Base-by-base conservation (phyloP, 768 basidiomycete species). In the Boletellus ananas region DNA sequence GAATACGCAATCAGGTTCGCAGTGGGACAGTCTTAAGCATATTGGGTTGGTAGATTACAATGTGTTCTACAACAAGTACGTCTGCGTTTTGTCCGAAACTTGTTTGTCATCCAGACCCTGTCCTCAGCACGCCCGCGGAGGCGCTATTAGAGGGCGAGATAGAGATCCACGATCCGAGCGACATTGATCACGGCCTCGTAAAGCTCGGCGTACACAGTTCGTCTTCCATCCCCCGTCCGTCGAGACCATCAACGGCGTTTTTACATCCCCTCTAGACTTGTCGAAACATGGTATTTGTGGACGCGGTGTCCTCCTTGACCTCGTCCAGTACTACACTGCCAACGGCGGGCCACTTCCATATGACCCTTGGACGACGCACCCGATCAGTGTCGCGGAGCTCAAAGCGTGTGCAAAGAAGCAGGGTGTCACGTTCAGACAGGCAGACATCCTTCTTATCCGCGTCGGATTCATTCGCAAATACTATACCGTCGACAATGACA, bases 1-100 rank as follows among this genome's bases (percentile, higher is more conserved):
- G 84, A 85, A 87, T 55, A 83, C 84, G 0, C 85, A 86, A 67
- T 83, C 83, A 0, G 82, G 84, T 9, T 75, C 81, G 4, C 84
- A 87, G 56, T 85, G 84, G 84, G 84, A 86, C 56, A 83, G 84
- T 8, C 48, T 85, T 60, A 73, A 77, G 51, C 83, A 85, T 55
- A 81, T 74, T 57, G 81, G 81, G 3, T 51, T 85, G 36, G 42
- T 64, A 0, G 73, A 78, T 14, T 76, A 84, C 54, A 71, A 71
- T 3, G 69, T 83, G 18, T 83, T 80, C 59, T 85, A 85, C 63
- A 80, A 84, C 67, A 81, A 83, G 82, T 82, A 54, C 37, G 59
- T 57, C 37, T 36, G 5, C 21, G 27, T 40, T 14, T 25, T 18
- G 27, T 41, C 17, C n/a, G 13, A 38, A 10, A 12, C 34, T 4